phyloP scores from a whole-genome alignment of 148 eudicot genomes.

The Camellia granthamiana region DNA sequence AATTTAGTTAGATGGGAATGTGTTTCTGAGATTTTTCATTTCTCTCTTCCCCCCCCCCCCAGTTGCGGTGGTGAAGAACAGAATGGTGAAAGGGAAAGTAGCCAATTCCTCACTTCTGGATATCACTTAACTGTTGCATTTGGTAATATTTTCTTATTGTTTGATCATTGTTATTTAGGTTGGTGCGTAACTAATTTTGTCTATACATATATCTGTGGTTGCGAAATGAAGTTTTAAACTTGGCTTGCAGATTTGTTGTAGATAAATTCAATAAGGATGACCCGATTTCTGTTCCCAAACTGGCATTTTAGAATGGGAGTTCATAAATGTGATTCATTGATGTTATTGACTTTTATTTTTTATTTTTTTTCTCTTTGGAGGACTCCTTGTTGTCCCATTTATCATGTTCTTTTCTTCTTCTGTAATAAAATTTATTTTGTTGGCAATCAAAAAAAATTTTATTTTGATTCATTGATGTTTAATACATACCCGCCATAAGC shows the following conservation, averaged over 20 bases:
- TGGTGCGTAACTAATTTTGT: not conserved
- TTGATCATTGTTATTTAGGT: not conserved
- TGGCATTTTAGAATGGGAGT: not conserved
- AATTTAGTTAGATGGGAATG: not conserved
- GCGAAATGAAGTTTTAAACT: not conserved
- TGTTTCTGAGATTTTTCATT: constrained; percentile 4
- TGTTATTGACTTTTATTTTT: not conserved
- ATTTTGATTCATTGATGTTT: not conserved
- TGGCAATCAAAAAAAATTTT: too few species aligned
- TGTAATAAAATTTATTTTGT: too few species aligned
- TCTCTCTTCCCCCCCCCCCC: not conserved
- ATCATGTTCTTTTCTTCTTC: too few species aligned
- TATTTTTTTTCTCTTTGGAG: too few species aligned
- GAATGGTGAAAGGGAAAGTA: not conserved
- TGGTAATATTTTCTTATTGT: constrained; percentile 2
- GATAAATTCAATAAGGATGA: not conserved
- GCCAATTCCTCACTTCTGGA: not conserved
- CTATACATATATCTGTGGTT: not conserved
- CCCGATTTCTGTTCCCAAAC: not conserved
- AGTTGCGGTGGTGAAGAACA: not conserved
- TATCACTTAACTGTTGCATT: not conserved
- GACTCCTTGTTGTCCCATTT: too few species aligned
- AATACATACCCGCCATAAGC: not conserved
- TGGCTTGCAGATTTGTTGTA: not conserved
- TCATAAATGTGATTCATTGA: not conserved